Conservation (phyloP, 306 rosid species). For the Inga oerstediana region DNA sequence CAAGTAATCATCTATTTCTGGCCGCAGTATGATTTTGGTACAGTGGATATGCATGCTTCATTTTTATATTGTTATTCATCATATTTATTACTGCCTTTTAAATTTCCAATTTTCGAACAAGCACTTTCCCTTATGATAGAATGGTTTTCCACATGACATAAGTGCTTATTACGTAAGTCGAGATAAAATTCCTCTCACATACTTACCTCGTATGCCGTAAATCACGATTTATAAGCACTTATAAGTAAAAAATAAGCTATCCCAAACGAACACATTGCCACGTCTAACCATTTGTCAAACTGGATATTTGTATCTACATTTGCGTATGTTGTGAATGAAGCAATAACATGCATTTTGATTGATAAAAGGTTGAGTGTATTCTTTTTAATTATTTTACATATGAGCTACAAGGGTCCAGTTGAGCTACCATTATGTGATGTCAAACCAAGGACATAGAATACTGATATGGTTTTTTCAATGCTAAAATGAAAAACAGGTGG, state of each 20-base stretch:
- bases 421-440: conserved; percentile 8
- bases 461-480: background rate
- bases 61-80: conserved; percentile 6
- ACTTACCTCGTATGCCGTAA: no score
- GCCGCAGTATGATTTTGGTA: conserved; percentile 24
- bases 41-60: conserved; percentile 15
- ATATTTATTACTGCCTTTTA: background rate
- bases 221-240: no score
- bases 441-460: background rate
- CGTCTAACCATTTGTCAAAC: conserved; percentile 9
- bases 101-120: background rate
- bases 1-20: conserved; percentile 59
- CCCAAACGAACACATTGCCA: background rate
- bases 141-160: background rate
- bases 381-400: conserved; percentile 3
- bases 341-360: conserved; percentile 18
- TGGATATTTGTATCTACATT: background rate
- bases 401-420: conserved; percentile 12
- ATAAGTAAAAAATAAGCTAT: no score
- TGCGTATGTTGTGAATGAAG: conserved; percentile 24
- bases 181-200: no score
- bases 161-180: no score
- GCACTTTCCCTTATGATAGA: background rate
- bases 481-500: conserved; percentile 70
- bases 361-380: conserved; percentile 1